A percentile compares a stretch with the other conserved stretches of the same genome.
These are phyloP conservation scores for Brasilioporus rufonigricans DNA, from an alignment of 768 basidiomycete species.

Conservation along the genomic window DNA sequence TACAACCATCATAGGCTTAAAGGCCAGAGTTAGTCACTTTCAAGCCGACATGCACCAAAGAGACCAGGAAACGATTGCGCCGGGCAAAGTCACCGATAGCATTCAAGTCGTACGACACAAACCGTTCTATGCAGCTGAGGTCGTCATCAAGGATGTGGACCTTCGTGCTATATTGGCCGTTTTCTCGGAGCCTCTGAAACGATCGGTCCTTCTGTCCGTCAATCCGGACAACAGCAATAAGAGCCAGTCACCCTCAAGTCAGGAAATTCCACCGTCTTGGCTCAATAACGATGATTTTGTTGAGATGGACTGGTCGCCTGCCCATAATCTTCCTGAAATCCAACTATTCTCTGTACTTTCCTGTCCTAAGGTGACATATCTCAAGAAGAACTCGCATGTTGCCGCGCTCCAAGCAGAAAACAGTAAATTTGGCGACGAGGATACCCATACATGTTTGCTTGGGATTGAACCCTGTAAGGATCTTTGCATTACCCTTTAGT, in stretches of 20 bases:
- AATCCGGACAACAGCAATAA: slow-evolving; percentile 46
- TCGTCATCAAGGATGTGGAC: slow-evolving; percentile 73
- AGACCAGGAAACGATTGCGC: slow-evolving; percentile 70
- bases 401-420: slow-evolving; percentile 40
- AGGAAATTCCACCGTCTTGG: slow-evolving; percentile 58
- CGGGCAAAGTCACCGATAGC: slow-evolving; percentile 54
- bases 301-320: slow-evolving; percentile 64
- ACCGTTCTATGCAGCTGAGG: slow-evolving; percentile 84
- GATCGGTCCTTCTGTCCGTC: slow-evolving; percentile 47
- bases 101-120: slow-evolving; percentile 68
- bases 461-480: slow-evolving; percentile 66
- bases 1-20: slow-evolving; percentile 80
- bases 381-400: slow-evolving; percentile 55
- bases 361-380: slow-evolving; percentile 83
- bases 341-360: slow-evolving; percentile 70
- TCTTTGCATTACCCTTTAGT: background rate
- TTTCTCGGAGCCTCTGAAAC: slow-evolving; percentile 72
- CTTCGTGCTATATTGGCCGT: slow-evolving; percentile 75
- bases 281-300: slow-evolving; percentile 79
- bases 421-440: slow-evolving; percentile 85
- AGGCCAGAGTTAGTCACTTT: slow-evolving; percentile 76
- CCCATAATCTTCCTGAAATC: slow-evolving; percentile 52
- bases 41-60: slow-evolving; percentile 92
- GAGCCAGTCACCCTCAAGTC: slow-evolving; percentile 20
- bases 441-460: slow-evolving; percentile 78